Evolutionary conservation across 2,329 filamentous ascomycete genomes (phyloP).

Genomic region (Exophiala alcalophila): DNA sequence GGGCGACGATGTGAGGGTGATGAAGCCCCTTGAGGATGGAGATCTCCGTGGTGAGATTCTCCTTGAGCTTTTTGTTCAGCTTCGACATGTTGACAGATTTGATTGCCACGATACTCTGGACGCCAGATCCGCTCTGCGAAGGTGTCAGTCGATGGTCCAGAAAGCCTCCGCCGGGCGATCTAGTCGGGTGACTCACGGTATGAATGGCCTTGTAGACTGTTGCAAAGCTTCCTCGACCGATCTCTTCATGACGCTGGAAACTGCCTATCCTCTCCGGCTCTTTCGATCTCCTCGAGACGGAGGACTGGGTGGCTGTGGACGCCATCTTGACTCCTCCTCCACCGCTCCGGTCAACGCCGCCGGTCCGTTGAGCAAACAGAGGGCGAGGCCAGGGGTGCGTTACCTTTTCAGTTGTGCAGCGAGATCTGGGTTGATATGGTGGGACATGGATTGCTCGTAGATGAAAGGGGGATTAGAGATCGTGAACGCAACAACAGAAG

Average conservation of each 20-base stretch:
- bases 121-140: slow-evolving; percentile 21
- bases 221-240: slow-evolving; percentile 96
- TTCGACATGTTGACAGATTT: slow-evolving; percentile 91
- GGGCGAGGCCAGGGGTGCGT: slow-evolving; percentile 22
- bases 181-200: slow-evolving; percentile 58
- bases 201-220: slow-evolving; percentile 87
- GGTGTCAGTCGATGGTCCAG: slow-evolving; percentile 19
- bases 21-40: slow-evolving; percentile 89
- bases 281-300: slow-evolving; percentile 39
- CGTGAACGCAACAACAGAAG: slow-evolving; percentile 8
- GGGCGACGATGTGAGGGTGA: slow-evolving; percentile 93
- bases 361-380: slow-evolving; percentile 27
- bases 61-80: slow-evolving; percentile 91
- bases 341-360: slow-evolving; percentile 21
- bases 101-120: slow-evolving; percentile 74
- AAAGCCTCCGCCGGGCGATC: slow-evolving; percentile 1
- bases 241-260: slow-evolving; percentile 81
- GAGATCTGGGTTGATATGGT: slow-evolving; percentile 35
- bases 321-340: slow-evolving; percentile 32
- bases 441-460: slow-evolving; percentile 35
- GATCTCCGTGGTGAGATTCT: slow-evolving; percentile 94
- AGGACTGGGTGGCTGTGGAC: slow-evolving; percentile 44
- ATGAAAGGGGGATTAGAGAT: too few relatives aligned
- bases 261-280: slow-evolving; percentile 40
- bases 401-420: slow-evolving; percentile 39